phyloP scores from a whole-genome alignment of 768 basidiomycete genomes.

The Boletus rubescentipes region DNA sequence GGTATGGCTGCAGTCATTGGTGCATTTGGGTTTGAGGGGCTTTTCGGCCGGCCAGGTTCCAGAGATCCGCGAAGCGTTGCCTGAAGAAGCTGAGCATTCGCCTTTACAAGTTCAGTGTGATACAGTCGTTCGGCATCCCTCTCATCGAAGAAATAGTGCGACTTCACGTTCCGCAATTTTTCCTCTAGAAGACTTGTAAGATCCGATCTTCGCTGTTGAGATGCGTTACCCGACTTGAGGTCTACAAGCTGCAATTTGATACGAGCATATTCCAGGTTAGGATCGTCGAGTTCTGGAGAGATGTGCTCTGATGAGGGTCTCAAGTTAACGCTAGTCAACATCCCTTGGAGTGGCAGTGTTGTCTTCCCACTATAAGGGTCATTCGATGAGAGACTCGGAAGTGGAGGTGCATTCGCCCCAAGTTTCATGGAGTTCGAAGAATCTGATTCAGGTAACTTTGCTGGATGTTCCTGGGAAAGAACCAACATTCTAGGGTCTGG shows the following conservation, averaged over 20 bases:
- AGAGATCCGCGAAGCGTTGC: slow-evolving; percentile 38
- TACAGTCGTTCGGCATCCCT: slow-evolving; percentile 62
- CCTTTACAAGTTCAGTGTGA: slow-evolving; percentile 50
- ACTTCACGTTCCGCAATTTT: slow-evolving; percentile 46
- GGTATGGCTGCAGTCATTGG: neutral
- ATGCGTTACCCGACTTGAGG: slow-evolving; percentile 37
- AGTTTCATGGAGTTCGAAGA: slow-evolving; percentile 25
- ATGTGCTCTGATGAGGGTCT: slow-evolving; percentile 28
- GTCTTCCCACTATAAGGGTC: neutral
- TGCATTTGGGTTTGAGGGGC: neutral
- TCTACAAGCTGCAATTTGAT: slow-evolving; percentile 57
- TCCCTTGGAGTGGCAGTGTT: neutral
- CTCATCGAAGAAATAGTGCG: slow-evolving; percentile 71
- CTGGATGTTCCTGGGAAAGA: neutral
- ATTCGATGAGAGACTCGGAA: slow-evolving; percentile 38
- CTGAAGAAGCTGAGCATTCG: slow-evolving; percentile 44
- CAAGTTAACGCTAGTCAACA: slow-evolving; percentile 6
- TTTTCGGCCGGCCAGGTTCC: neutral
- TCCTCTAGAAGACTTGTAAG: slow-evolving; percentile 41
- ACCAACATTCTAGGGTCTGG: slow-evolving; percentile 2
- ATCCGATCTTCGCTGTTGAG: slow-evolving; percentile 25
- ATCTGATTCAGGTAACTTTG: neutral
- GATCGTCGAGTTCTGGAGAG: slow-evolving; percentile 48
- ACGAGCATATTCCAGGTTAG: slow-evolving; percentile 60
- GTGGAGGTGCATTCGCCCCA: slow-evolving; percentile 41